Conservation (phyloP, 192 early-diverging fungal genomes). For the Backusella tuberculispora region DNA sequence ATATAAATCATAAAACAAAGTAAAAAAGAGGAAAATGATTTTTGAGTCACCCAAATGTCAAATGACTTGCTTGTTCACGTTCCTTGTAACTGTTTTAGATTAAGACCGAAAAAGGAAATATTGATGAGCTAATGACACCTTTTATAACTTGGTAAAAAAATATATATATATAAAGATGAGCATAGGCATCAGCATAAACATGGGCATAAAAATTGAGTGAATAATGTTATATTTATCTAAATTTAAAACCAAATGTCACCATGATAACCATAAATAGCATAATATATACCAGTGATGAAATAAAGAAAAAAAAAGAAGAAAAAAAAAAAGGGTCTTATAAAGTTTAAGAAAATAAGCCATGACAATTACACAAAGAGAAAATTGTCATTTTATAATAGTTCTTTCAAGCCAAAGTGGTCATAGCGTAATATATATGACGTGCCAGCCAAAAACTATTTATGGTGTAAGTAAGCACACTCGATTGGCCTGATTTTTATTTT, state of each 20-base stretch:
- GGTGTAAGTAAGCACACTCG: background rate
- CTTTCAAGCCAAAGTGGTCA: constrained; percentile 16
- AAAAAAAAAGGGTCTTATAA: background rate
- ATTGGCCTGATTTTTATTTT: background rate
- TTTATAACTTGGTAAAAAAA: background rate
- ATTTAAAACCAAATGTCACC: background rate
- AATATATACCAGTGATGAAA: background rate
- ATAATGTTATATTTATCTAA: background rate
- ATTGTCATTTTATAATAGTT: constrained; percentile 15
- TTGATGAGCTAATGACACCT: constrained; percentile 17
- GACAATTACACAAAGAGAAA: constrained; percentile 16
- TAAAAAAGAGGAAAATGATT: constrained; percentile 8
- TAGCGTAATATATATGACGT: constrained; percentile 24
- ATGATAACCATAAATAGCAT: background rate
- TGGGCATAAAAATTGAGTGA: background rate
- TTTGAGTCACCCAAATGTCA: constrained; percentile 22
- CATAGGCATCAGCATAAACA: background rate
- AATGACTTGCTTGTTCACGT: constrained; percentile 23
- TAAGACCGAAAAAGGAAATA: constrained; percentile 10
- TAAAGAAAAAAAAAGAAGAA: background rate
- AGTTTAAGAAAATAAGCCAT: too few species aligned
- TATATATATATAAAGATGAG: background rate
- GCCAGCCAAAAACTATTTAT: background rate
- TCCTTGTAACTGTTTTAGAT: constrained; percentile 4
- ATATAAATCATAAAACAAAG: background rate